Evolutionary conservation across 192 early-diverging fungal genomes (phyloP), one percentile per base, ranked within the genome.

Genomic region (Backusella tuberculispora): DNA sequence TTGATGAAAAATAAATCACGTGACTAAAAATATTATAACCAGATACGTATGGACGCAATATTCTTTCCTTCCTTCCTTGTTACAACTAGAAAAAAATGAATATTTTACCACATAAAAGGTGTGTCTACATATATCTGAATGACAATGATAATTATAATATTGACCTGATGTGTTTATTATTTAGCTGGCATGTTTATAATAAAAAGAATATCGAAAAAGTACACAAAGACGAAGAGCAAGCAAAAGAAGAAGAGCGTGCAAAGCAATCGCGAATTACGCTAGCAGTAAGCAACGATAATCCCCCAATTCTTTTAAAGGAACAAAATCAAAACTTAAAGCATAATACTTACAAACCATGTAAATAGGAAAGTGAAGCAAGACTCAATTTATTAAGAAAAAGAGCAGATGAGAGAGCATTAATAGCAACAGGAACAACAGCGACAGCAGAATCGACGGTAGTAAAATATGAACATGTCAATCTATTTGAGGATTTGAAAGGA

Each of bases 151-250:
- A 34, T 34, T 34, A 34, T 34, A 34, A 34, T 34, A 2, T 34
- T 34, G 2, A 34, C 29, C 29, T 34, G 2, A 34, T 34, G 29
- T 34, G 29, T 34, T 34, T 34, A 34, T 34, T 34, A 7, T 69
- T 26, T 66, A 92, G 91, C 63, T 94, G 91, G 88, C 90, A 94
- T 77, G 92, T 93, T 17, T 93, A 93, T 65, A 93, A 85, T 71
- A 86, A 88, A 74, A 88, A 88, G 66, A 94, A 94, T 77, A 78
- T 83, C 6, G 93, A 92, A 66, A 78, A 80, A 65, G 93, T 94
- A 38, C 81, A 83, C 8, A 74, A 76, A 71, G 93, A 94, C 69
- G 93, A 94, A 64, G 91, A 88, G 41, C 81, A 88, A 63, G 92
- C 91, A n/a, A 80, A 83, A 63, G 78, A 71, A 17, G 85, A 91